Conservation (phyloP, 176 grass and related monocot genomes). For the Avena sativa region DNA sequence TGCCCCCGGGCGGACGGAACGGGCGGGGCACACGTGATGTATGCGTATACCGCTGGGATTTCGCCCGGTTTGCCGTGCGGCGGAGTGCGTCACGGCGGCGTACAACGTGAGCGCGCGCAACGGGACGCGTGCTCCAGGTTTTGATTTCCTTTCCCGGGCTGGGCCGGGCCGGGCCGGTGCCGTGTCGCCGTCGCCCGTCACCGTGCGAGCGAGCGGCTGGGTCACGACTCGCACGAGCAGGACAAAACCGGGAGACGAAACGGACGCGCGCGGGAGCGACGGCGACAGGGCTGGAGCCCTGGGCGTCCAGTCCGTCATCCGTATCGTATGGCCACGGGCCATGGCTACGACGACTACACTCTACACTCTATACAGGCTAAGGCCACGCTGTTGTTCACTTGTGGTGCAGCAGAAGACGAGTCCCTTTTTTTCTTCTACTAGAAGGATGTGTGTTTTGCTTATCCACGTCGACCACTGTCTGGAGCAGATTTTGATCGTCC, state of each 20-base stretch:
- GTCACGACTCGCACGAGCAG: not conserved
- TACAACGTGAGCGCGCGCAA: no score
- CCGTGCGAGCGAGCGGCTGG: not conserved
- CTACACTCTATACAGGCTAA: not conserved
- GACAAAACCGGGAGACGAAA: slow-evolving; percentile 43
- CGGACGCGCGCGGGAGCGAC: not conserved
- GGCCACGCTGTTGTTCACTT: no score
- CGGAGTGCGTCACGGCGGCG: not conserved
- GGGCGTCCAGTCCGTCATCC: slow-evolving; percentile 40
- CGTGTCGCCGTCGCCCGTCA: not conserved
- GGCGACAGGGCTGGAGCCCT: slow-evolving; percentile 20
- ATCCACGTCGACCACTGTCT: not conserved
- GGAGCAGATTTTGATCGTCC: not conserved
- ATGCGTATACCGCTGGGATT: slow-evolving; percentile 12
- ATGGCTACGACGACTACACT: not conserved
- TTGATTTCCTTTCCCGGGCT: slow-evolving; percentile 9
- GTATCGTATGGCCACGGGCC: slow-evolving; percentile 6
- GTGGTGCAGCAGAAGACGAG: no score
- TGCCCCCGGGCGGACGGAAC: not conserved
- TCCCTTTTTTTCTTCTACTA: no score
- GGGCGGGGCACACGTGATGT: not conserved
- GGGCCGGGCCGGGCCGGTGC: not conserved
- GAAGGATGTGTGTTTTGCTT: not conserved
- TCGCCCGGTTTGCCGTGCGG: slow-evolving; percentile 32
- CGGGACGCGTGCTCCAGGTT: not conserved